Percentiles rank a stretch among this genome's conserved stretches.
Evolutionary conservation across 2,329 filamentous ascomycete genomes (phyloP).

Genomic region (Colletotrichum simmondsii): DNA sequence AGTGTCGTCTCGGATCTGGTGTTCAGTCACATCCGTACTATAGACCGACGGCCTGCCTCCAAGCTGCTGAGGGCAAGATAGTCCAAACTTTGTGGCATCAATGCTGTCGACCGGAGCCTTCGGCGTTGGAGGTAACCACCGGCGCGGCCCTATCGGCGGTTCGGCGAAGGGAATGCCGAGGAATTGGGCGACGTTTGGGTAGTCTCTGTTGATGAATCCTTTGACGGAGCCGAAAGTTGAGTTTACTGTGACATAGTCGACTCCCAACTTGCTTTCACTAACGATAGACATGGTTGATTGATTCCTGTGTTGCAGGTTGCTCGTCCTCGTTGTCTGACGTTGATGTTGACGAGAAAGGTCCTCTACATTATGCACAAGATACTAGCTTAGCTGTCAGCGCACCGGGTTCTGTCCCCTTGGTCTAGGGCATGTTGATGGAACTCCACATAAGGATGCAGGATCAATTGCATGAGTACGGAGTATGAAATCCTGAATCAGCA

Average conservation of each 20-base stretch:
- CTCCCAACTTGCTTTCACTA: not conserved
- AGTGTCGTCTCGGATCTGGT: constrained; percentile 1
- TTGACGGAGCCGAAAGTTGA: not conserved
- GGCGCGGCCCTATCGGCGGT: not conserved
- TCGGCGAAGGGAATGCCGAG: not conserved
- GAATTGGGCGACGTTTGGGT: not conserved
- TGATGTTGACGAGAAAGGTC: no score
- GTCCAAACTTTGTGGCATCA: not conserved
- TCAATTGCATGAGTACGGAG: no score
- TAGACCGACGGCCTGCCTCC: not conserved
- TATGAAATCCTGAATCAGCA: no score
- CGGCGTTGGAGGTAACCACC: not conserved
- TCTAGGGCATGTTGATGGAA: no score
- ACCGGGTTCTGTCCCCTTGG: no score
- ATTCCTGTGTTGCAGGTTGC: no score
- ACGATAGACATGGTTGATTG: not conserved
- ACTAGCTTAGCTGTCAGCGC: no score
- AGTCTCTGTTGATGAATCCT: not conserved
- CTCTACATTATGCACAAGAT: no score
- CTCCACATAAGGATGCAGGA: no score
- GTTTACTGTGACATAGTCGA: not conserved
- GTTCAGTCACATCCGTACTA: constrained; percentile 1
- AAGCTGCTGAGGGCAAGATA: not conserved
- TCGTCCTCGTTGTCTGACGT: no score
- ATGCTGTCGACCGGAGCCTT: no score